Evolutionary conservation across 1,284 basidiomycete genomes (phyloP).

Genomic region (Termitomyces sp.): DNA sequence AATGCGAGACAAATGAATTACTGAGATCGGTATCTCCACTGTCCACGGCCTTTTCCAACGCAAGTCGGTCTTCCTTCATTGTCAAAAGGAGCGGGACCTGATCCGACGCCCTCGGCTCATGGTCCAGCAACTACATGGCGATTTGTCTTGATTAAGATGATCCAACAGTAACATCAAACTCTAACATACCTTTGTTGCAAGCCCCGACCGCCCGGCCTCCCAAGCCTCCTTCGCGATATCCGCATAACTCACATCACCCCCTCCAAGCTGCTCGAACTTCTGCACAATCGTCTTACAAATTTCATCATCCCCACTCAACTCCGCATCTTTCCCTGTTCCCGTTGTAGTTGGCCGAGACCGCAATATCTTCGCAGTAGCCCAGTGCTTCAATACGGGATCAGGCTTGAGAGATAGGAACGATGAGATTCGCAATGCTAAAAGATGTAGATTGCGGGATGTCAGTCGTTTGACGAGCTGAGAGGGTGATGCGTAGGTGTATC

Average conservation of each 20-base stretch:
- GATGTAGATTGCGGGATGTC: slow-evolving; percentile 84
- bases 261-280: slow-evolving; percentile 75
- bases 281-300: slow-evolving; percentile 81
- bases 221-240: slow-evolving; percentile 94
- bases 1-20: slow-evolving; percentile 26
- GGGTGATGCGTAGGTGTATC: slow-evolving; percentile 75
- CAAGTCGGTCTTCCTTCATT: slow-evolving; percentile 93
- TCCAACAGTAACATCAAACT: not conserved
- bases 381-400: slow-evolving; percentile 88
- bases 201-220: slow-evolving; percentile 79
- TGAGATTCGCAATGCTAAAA: slow-evolving; percentile 90
- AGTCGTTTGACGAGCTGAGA: slow-evolving; percentile 79
- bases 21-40: slow-evolving; percentile 95
- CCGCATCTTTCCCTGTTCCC: slow-evolving; percentile 46
- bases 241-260: slow-evolving; percentile 81
- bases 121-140: slow-evolving; percentile 72
- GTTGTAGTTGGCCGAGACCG: slow-evolving; percentile 57
- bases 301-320: slow-evolving; percentile 66
- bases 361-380: slow-evolving; percentile 91
- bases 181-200: slow-evolving; percentile 79
- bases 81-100: slow-evolving; percentile 89
- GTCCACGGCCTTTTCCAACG: slow-evolving; percentile 86
- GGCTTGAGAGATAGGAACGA: slow-evolving; percentile 79
- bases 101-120: slow-evolving; percentile 86
- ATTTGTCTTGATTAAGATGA: not conserved